These are phyloP conservation scores for Blastocystis sp. DNA, from an alignment of 352 stramenopile genomes.

Conservation along the genomic window DNA sequence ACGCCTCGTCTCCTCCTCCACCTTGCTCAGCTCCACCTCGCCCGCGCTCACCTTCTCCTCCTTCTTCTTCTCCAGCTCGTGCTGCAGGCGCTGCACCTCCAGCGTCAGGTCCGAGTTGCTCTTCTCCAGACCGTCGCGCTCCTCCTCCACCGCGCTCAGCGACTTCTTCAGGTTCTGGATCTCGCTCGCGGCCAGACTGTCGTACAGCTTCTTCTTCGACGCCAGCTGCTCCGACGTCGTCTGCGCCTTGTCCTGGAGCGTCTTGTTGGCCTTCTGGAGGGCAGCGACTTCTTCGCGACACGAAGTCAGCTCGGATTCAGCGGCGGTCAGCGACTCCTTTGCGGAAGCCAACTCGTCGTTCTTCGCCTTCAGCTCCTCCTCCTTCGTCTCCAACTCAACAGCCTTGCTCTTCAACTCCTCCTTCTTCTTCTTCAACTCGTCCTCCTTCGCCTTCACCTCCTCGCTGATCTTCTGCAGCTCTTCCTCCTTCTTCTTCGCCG, in stretches of 20 bases:
- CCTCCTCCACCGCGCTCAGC: not conserved
- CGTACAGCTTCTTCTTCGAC: not conserved
- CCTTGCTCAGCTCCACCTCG: not conserved
- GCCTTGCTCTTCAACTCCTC: not conserved
- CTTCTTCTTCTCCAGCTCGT: not conserved
- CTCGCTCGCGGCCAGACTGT: not conserved
- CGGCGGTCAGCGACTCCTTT: not conserved
- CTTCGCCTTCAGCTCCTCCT: not conserved
- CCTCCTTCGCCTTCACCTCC: not conserved
- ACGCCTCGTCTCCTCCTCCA: not conserved
- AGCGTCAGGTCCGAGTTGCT: not conserved
- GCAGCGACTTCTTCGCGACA: too few species aligned
- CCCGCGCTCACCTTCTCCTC: not conserved
- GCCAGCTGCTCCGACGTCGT: not conserved
- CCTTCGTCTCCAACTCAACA: not conserved
- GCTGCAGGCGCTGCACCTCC: not conserved
- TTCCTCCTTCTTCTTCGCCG: constrained; percentile 4
- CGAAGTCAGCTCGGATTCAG: too few species aligned
- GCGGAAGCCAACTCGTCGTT: not conserved
- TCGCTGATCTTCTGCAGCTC: not conserved
- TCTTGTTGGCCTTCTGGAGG: too few species aligned
- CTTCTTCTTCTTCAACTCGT: not conserved
- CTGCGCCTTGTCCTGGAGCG: not conserved
- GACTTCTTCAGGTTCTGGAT: constrained; percentile 41
- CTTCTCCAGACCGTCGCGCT: not conserved